Conservation (phyloP, 1,284 basidiomycete genomes). For the Malassezia brasiliensis region DNA sequence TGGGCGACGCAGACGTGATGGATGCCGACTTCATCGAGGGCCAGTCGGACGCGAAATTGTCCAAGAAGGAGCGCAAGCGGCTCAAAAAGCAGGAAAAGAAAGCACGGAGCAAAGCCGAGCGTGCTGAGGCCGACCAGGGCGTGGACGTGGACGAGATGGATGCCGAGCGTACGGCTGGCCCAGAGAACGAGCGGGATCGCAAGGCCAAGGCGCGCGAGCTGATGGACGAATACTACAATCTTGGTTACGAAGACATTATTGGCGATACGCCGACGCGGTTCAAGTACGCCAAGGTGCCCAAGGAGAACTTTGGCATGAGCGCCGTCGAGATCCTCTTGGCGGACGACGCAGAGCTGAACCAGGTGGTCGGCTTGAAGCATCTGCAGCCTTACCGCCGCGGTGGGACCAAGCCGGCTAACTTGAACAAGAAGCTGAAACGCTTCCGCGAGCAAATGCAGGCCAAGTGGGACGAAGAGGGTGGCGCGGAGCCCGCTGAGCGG, state of each 20-base stretch:
- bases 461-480: slow-evolving; percentile 22
- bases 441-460: slow-evolving; percentile 57
- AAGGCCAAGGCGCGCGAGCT: slow-evolving; percentile 61
- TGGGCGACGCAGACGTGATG: slow-evolving; percentile 51
- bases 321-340: slow-evolving; percentile 84
- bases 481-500: slow-evolving; percentile 32
- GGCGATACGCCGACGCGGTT: slow-evolving; percentile 85
- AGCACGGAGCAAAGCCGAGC: slow-evolving; percentile 1
- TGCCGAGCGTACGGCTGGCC: slow-evolving; percentile 5
- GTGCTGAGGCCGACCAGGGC: background rate
- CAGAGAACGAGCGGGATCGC: slow-evolving; percentile 24
- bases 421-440: slow-evolving; percentile 61
- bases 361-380: slow-evolving; percentile 76
- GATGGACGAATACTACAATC: slow-evolving; percentile 76
- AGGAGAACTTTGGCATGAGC: slow-evolving; percentile 64
- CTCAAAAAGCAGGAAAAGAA: slow-evolving; percentile 28
- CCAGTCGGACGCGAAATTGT: slow-evolving; percentile 51
- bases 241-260: slow-evolving; percentile 94
- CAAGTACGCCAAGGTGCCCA: slow-evolving; percentile 69
- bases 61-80: slow-evolving; percentile 72
- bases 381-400: slow-evolving; percentile 73
- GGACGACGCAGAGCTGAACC: slow-evolving; percentile 83
- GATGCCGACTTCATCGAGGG: slow-evolving; percentile 58
- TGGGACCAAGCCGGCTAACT: slow-evolving; percentile 58
- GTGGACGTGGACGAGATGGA: slow-evolving; percentile 21